A percentile compares a stretch with the other conserved stretches of the same genome.
Conservation (phyloP, 176 grass and related monocot species). For the Carex cristatella region DNA sequence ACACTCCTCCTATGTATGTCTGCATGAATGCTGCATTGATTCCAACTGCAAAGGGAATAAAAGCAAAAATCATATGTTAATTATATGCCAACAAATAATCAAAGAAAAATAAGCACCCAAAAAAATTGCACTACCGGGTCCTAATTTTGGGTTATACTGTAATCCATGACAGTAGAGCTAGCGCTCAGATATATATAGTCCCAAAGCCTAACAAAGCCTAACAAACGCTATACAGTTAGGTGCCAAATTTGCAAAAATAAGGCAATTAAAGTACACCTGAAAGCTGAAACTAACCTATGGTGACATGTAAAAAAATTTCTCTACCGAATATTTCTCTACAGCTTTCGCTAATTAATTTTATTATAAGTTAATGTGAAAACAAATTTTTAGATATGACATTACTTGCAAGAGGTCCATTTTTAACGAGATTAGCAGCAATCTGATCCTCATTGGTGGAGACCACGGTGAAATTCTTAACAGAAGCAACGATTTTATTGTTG, state of each 20-base stretch:
- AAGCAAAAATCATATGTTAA: neutral
- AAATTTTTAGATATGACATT: constrained; percentile 20
- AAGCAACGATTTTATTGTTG: constrained; percentile 60
- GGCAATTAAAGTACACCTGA: neutral
- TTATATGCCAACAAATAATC: neutral
- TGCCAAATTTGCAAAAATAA: neutral
- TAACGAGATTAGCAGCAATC: constrained; percentile 70
- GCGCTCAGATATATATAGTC: neutral
- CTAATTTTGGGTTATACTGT: neutral
- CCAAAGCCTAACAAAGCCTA: neutral
- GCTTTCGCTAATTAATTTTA: neutral
- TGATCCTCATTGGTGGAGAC: constrained; percentile 58
- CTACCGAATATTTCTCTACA: neutral
- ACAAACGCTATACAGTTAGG: neutral
- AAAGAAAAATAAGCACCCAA: neutral
- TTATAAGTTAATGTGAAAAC: neutral
- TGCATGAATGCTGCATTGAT: constrained; percentile 91
- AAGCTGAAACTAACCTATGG: neutral
- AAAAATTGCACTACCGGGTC: neutral
- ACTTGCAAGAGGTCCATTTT: constrained; percentile 78
- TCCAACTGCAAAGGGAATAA: constrained; percentile 46
- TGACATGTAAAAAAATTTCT: neutral
- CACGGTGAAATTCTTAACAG: constrained; percentile 66
- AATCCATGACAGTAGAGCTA: neutral
- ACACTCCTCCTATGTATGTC: constrained; percentile 79